phyloP scores from a whole-genome alignment of 148 eudicot species.

The Rhododendron henanense region DNA sequence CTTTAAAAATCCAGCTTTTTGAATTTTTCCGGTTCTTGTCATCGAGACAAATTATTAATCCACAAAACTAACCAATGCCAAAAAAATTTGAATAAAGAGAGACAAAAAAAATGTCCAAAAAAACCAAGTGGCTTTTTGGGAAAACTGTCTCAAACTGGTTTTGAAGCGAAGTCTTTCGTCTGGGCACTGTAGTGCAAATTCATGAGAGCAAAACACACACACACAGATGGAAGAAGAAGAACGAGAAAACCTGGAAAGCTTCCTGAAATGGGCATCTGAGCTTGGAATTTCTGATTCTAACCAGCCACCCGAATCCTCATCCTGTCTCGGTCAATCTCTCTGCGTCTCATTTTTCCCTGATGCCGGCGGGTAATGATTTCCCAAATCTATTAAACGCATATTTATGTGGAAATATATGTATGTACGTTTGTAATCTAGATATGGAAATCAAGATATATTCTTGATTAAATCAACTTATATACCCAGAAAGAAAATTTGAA shows the following conservation, averaged over 20 bases:
- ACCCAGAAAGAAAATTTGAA: not conserved
- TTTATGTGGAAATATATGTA: not conserved
- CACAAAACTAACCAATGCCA: too few relatives aligned
- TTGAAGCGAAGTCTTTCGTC: too few relatives aligned
- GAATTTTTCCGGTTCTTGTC: too few relatives aligned
- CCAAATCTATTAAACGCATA: too few relatives aligned
- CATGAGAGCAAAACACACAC: not conserved
- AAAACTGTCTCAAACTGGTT: too few relatives aligned
- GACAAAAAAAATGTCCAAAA: too few relatives aligned
- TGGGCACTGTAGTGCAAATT: not conserved
- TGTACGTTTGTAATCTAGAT: not conserved
- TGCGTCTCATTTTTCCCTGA: constrained; percentile 53
- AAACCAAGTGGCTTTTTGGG: too few relatives aligned
- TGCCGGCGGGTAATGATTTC: constrained; percentile 62
- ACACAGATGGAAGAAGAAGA: constrained; percentile 15
- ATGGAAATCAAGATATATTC: not conserved
- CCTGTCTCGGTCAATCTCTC: constrained; percentile 61
- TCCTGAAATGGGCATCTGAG: constrained; percentile 62
- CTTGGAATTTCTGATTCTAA: constrained; percentile 59
- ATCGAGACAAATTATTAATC: too few relatives aligned
- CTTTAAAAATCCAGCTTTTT: too few relatives aligned
- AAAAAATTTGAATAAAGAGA: too few relatives aligned
- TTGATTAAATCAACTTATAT: not conserved
- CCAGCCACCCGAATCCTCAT: constrained; percentile 10
- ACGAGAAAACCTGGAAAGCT: constrained; percentile 29